A percentile compares a stretch with the other conserved stretches of the same genome.
These are phyloP conservation scores for Chondrus crispus DNA, from an alignment of 23 red algal genomes.

Conservation along the genomic window DNA sequence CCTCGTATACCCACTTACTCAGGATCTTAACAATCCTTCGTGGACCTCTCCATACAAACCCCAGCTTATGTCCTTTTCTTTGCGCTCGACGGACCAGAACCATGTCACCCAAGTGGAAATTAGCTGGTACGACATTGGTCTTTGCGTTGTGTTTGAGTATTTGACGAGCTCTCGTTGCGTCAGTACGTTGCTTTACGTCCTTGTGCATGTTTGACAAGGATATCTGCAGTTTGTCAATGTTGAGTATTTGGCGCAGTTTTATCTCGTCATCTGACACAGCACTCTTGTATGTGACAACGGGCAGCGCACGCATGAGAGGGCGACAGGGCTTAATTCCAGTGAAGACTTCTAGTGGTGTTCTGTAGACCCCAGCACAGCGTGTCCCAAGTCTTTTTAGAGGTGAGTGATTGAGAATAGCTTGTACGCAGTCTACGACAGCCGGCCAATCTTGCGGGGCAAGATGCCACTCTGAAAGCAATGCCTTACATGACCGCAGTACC, in stretches of 20 bases:
- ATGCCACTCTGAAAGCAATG: neutral
- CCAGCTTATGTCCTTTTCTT: slow-evolving; percentile 2
- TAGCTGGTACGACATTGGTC: neutral
- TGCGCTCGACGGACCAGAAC: neutral
- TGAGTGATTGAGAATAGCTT: slow-evolving; percentile 7
- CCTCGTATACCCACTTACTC: neutral
- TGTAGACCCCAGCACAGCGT: too few relatives aligned
- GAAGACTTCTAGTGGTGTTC: slow-evolving; percentile 27
- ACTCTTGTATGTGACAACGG: neutral
- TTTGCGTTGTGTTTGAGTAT: neutral
- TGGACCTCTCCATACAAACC: neutral
- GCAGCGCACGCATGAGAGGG: neutral
- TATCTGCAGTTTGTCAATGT: neutral
- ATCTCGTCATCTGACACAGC: neutral
- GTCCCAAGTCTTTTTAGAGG: slow-evolving; percentile 11
- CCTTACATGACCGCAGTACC: slow-evolving; percentile 2
- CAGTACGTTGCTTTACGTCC: neutral
- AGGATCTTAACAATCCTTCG: neutral
- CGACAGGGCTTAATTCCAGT: neutral
- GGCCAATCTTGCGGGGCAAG: slow-evolving; percentile 18
- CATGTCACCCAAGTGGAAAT: slow-evolving; percentile 15
- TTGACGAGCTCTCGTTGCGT: neutral
- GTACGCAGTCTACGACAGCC: neutral
- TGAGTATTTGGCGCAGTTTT: neutral
- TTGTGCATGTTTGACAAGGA: slow-evolving; percentile 13